Conservation (phyloP, 2,329 filamentous ascomycete genomes). For the Teratosphaeria viscida region DNA sequence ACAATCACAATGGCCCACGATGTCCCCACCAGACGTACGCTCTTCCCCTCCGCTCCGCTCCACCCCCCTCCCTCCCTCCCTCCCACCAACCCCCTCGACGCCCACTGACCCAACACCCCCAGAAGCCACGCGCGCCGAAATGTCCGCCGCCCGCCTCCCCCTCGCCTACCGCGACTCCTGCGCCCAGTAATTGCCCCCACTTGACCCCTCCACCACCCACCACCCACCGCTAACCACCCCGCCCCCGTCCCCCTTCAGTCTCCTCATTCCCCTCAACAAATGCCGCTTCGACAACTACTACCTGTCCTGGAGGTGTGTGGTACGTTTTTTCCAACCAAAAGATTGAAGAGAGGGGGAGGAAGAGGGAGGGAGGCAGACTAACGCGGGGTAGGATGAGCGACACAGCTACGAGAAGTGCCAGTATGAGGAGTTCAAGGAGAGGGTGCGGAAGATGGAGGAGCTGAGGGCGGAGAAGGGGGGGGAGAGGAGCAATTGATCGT, state of each 20-base stretch:
- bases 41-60: neutral
- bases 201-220: neutral
- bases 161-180: conserved; percentile 91
- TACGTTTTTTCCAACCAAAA: conserved; percentile 38
- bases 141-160: conserved; percentile 82
- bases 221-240: neutral
- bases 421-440: conserved; percentile 97
- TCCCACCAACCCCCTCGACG: conserved; percentile 1
- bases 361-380: neutral
- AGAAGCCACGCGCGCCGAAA: conserved; percentile 81
- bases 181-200: conserved; percentile 44
- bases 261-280: conserved; percentile 89
- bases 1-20: neutral
- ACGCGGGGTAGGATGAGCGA: conserved; percentile 65
- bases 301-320: conserved; percentile 94
- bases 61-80: neutral
- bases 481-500: conserved; percentile 64
- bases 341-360: neutral
- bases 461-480: conserved; percentile 75
- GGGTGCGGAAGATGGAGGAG: conserved; percentile 98
- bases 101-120: conserved; percentile 5
- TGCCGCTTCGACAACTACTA: conserved; percentile 90
- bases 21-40: neutral
- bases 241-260: conserved; percentile 22
- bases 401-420: conserved; percentile 99